A percentile compares a stretch with the other conserved stretches of the same genome.
phyloP scores from a whole-genome alignment of 805 yeast genomes.

The Metschnikowia reukaufii region DNA sequence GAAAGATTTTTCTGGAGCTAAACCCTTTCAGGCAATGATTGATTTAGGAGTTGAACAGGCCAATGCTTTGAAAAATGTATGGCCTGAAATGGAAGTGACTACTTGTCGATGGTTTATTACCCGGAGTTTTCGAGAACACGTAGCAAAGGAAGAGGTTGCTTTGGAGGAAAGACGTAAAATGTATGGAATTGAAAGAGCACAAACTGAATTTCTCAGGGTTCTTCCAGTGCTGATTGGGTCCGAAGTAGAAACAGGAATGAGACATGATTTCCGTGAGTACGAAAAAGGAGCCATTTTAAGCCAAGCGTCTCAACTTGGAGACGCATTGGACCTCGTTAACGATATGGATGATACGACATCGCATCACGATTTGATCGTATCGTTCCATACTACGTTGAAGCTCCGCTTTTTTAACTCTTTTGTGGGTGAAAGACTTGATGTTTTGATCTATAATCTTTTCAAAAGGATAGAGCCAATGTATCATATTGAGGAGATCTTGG shows the following conservation, averaged over 20 bases:
- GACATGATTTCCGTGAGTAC: too few species aligned
- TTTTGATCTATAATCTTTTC: background rate
- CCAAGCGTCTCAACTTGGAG: too few species aligned
- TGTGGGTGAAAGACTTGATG: background rate
- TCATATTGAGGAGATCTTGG: background rate
- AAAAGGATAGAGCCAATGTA: background rate
- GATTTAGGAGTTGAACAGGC: slow-evolving; percentile 1
- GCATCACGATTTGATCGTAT: background rate
- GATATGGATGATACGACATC: too few species aligned
- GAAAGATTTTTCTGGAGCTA: background rate
- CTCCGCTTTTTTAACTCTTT: background rate
- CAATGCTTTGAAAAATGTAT: background rate
- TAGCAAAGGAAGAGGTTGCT: background rate
- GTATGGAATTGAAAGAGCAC: too few species aligned
- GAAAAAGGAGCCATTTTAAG: too few species aligned
- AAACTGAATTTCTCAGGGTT: too few species aligned
- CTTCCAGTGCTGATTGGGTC: too few species aligned
- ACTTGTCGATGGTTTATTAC: background rate
- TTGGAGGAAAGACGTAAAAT: too few species aligned
- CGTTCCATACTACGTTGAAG: background rate
- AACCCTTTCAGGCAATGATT: background rate
- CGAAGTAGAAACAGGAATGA: too few species aligned
- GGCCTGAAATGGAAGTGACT: slow-evolving; percentile 1
- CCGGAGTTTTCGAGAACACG: background rate
- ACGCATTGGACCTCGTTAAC: too few species aligned